A percentile compares a stretch with the other conserved stretches of the same genome.
These are phyloP conservation scores for Exophiala bonariae DNA, from an alignment of 2,329 filamentous ascomycete species.

Conservation along the genomic window DNA sequence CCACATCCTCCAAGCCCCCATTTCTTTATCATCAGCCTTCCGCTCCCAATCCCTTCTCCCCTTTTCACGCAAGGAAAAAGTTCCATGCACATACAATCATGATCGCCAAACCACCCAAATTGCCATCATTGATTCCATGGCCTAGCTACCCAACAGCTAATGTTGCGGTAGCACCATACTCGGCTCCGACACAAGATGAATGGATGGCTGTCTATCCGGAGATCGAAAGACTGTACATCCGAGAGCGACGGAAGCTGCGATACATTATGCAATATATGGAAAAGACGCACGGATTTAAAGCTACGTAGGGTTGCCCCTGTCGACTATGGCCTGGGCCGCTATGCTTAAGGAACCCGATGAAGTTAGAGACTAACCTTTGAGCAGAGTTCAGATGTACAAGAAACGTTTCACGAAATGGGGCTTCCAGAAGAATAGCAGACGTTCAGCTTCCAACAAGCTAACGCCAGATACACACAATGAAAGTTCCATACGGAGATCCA, in stretches of 20 bases:
- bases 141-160: background rate
- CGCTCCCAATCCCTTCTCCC: too few relatives aligned
- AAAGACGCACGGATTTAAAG: slow-evolving; percentile 4
- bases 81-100: too few relatives aligned
- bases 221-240: slow-evolving; percentile 7
- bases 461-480: too few relatives aligned
- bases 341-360: background rate
- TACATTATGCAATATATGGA: slow-evolving; percentile 12
- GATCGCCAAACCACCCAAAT: too few relatives aligned
- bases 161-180: too few relatives aligned
- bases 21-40: background rate
- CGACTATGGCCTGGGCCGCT: background rate
- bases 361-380: background rate
- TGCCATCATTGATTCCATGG: background rate
- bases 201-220: slow-evolving; percentile 1
- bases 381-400: slow-evolving; percentile 11
- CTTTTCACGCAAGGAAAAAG: too few relatives aligned
- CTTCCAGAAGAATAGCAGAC: slow-evolving; percentile 9
- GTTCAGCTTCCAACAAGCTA: background rate
- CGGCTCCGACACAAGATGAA: background rate
- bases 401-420: slow-evolving; percentile 13
- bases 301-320: slow-evolving; percentile 2
- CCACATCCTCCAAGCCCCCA: background rate
- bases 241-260: slow-evolving; percentile 8
- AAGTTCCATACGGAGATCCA: too few relatives aligned